These are phyloP conservation scores for Diatrype stigma DNA, from an alignment of 2,329 filamentous ascomycete species.

Conservation along the genomic window DNA sequence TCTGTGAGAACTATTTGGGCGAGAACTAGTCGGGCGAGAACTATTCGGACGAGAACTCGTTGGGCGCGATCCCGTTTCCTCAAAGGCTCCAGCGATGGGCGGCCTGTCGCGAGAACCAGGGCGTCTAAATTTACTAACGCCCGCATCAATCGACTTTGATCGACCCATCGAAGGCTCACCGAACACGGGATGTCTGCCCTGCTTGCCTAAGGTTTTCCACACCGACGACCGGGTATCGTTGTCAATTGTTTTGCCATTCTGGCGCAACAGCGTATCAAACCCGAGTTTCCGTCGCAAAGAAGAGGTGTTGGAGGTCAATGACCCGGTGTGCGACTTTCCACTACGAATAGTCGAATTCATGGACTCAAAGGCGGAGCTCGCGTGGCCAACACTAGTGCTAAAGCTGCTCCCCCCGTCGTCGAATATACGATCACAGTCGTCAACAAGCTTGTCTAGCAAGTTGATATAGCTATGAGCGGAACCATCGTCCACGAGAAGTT, in stretches of 20 bases:
- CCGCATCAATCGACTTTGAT: constrained; percentile 71
- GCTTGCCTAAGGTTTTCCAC: constrained; percentile 85
- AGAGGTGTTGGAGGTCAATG: constrained; percentile 79
- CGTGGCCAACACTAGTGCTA: constrained; percentile 35
- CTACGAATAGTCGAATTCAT: constrained; percentile 55
- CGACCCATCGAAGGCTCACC: constrained; percentile 49
- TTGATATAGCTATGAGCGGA: constrained; percentile 82
- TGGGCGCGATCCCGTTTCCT: constrained; percentile 49
- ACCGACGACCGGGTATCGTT: constrained; percentile 70
- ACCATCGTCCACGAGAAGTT: constrained; percentile 75
- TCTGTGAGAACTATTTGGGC: constrained; percentile 55
- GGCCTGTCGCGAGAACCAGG: constrained; percentile 58
- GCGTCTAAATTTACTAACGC: constrained; percentile 48
- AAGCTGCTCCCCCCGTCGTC: constrained; percentile 48
- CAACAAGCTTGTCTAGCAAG: constrained; percentile 79
- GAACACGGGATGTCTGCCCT: constrained; percentile 56
- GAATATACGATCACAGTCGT: constrained; percentile 87
- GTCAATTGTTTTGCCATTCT: constrained; percentile 74
- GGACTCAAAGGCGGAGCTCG: constrained; percentile 51
- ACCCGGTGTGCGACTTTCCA: constrained; percentile 63
- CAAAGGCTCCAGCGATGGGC: constrained; percentile 58
- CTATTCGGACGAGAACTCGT: constrained; percentile 55
- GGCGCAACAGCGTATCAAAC: constrained; percentile 68
- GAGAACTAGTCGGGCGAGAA: constrained; percentile 34
- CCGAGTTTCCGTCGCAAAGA: constrained; percentile 83